Evolutionary conservation across 2,329 filamentous ascomycete species (phyloP).

Genomic region (Colletotrichum tofieldiae): DNA sequence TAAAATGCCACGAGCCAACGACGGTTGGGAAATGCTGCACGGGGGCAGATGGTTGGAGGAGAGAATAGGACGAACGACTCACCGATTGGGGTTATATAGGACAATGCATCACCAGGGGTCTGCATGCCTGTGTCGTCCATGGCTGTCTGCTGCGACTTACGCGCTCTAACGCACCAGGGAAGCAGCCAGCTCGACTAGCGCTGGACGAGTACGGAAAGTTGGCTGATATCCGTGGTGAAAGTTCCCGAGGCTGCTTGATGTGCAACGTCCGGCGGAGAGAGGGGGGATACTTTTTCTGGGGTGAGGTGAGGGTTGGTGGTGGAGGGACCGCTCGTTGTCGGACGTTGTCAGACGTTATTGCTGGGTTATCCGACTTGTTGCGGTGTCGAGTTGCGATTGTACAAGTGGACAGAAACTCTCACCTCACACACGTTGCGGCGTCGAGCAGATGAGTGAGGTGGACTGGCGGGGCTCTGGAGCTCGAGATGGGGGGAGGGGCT

Average conservation of each 20-base stretch:
- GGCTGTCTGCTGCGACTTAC: slow-evolving; percentile 39
- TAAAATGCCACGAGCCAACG: slow-evolving; percentile 62
- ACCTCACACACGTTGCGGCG: slow-evolving; percentile 10
- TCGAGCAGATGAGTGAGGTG: slow-evolving; percentile 8
- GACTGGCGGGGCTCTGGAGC: slow-evolving; percentile 33
- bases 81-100: slow-evolving; percentile 71
- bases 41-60: slow-evolving; percentile 64
- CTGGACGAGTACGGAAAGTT: slow-evolving; percentile 31
- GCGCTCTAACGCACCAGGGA: slow-evolving; percentile 44
- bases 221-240: slow-evolving; percentile 28
- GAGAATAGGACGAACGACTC: slow-evolving; percentile 56
- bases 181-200: slow-evolving; percentile 39
- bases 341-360: slow-evolving; percentile 19
- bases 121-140: slow-evolving; percentile 61
- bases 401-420: slow-evolving; percentile 7
- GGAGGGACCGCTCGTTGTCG: slow-evolving; percentile 2
- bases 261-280: slow-evolving; percentile 7
- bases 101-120: slow-evolving; percentile 63
- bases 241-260: slow-evolving; percentile 11
- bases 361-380: slow-evolving; percentile 13
- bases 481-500: slow-evolving; percentile 23
- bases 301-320: slow-evolving; percentile 11
- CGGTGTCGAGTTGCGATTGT: slow-evolving; percentile 5
- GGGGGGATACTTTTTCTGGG: neutral
- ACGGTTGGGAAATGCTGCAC: slow-evolving; percentile 60